Evolutionary conservation across 1,139 yeast species (phyloP).

Genomic region (Yamadazyma taylorii): DNA sequence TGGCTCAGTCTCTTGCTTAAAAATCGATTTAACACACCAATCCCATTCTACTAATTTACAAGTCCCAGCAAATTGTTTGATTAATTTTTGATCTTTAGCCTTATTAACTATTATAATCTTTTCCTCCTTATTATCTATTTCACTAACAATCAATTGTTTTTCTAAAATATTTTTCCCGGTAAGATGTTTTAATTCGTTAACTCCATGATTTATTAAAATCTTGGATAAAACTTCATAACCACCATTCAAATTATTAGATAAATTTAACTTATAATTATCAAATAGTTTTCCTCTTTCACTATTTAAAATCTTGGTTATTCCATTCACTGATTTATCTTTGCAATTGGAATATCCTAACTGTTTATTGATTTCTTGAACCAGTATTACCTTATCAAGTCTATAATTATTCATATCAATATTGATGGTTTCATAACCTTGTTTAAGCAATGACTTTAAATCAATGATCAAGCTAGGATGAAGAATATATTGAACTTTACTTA

Average conservation of each 20-base stretch:
- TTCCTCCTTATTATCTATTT: constrained; percentile 12
- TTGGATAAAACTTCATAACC: constrained; percentile 60
- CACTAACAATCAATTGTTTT: constrained; percentile 14
- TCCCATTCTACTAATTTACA: constrained; percentile 60
- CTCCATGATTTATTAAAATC: constrained; percentile 69
- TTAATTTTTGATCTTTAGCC: constrained; percentile 45
- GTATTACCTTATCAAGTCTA: constrained; percentile 34
- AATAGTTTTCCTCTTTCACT: constrained; percentile 40
- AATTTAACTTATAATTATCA: constrained; percentile 48
- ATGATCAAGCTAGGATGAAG: constrained; percentile 48
- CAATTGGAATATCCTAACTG: constrained; percentile 30
- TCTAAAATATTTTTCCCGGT: constrained; percentile 7
- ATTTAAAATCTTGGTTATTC: constrained; percentile 11
- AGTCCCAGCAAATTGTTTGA: constrained; percentile 34
- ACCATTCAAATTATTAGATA: constrained; percentile 67
- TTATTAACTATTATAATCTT: constrained; percentile 37
- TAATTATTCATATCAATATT: constrained; percentile 33
- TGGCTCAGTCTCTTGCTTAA: constrained; percentile 41
- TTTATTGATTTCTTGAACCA: constrained; percentile 27
- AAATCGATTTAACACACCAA: constrained; percentile 64
- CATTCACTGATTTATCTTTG: constrained; percentile 13
- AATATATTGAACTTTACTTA: constrained; percentile 37
- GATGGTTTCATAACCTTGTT: constrained; percentile 21
- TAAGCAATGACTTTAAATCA: constrained; percentile 36
- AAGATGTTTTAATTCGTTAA: constrained; percentile 30